These are phyloP conservation scores for Tetrapyrgos nigripes DNA, from an alignment of 1,284 basidiomycete species.

Conservation along the genomic window DNA sequence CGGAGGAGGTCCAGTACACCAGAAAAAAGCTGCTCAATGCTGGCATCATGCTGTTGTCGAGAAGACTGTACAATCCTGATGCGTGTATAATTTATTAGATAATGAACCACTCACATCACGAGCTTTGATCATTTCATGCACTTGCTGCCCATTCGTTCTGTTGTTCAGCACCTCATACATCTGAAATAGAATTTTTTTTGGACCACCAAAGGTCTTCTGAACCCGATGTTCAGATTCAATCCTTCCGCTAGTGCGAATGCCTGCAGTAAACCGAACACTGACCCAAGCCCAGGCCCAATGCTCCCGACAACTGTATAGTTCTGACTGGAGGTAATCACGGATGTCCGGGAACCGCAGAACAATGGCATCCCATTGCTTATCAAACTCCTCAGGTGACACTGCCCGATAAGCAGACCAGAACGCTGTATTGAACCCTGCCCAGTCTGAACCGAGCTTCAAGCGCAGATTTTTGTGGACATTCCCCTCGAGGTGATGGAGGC, in stretches of 20 bases:
- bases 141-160: conserved; percentile 23
- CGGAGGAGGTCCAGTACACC: conserved; percentile 21
- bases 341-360: conserved; percentile 15
- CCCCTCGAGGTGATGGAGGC: conserved; percentile 32
- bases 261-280: conserved; percentile 30
- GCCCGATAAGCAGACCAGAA: conserved; percentile 34
- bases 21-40: conserved; percentile 28
- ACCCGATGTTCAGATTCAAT: conserved; percentile 33
- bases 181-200: conserved; percentile 28
- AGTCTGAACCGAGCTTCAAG: conserved; percentile 18
- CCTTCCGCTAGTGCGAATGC: conserved; percentile 33
- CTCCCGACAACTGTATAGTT: conserved; percentile 29
- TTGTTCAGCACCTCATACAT: conserved; percentile 30
- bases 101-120: conserved; percentile 25
- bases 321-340: conserved; percentile 26
- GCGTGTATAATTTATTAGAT: conserved; percentile 7
- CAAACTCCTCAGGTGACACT: conserved; percentile 35
- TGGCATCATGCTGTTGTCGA: conserved; percentile 18
- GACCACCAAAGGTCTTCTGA: conserved; percentile 25
- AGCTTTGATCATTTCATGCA: conserved; percentile 21
- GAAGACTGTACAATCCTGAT: conserved; percentile 18
- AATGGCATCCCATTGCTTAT: conserved; percentile 23
- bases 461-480: conserved; percentile 28
- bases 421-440: conserved; percentile 21
- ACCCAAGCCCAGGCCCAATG: conserved; percentile 39